These are phyloP conservation scores for Fusarium sambucinum DNA, from an alignment of 2,329 filamentous ascomycete species.

Conservation along the genomic window DNA sequence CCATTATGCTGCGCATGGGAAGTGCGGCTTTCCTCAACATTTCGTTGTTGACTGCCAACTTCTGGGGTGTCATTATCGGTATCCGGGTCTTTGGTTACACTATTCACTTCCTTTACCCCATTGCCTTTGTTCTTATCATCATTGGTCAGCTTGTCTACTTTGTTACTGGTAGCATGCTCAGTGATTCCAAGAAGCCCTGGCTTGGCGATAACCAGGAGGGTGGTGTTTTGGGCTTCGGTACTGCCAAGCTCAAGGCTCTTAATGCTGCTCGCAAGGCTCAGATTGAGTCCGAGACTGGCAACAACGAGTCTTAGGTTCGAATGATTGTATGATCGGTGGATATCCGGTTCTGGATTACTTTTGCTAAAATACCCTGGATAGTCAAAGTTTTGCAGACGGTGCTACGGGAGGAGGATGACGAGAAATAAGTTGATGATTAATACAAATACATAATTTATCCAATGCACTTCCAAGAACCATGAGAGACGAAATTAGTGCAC, in stretches of 20 bases:
- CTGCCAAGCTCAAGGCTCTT: conserved; percentile 81
- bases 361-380: neutral
- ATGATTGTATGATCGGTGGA: neutral
- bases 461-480: too few species aligned
- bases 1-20: conserved; percentile 88
- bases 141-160: conserved; percentile 90
- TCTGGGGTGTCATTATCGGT: conserved; percentile 96
- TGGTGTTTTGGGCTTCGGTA: conserved; percentile 84
- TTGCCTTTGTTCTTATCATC: conserved; percentile 94
- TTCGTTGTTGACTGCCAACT: conserved; percentile 91
- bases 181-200: conserved; percentile 96
- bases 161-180: conserved; percentile 81
- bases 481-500: too few species aligned
- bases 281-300: conserved; percentile 48
- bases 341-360: neutral
- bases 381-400: neutral
- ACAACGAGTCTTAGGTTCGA: conserved; percentile 1
- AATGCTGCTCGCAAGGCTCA: conserved; percentile 64
- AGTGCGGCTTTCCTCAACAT: conserved; percentile 98
- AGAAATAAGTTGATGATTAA: conserved; percentile 18
- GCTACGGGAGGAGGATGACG: neutral
- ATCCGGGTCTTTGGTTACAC: conserved; percentile 83
- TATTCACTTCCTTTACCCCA: conserved; percentile 92
- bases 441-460: neutral
- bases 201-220: conserved; percentile 86